Evolutionary conservation across 345 rosid species (phyloP).

Genomic region (Eucalyptus sp.): DNA sequence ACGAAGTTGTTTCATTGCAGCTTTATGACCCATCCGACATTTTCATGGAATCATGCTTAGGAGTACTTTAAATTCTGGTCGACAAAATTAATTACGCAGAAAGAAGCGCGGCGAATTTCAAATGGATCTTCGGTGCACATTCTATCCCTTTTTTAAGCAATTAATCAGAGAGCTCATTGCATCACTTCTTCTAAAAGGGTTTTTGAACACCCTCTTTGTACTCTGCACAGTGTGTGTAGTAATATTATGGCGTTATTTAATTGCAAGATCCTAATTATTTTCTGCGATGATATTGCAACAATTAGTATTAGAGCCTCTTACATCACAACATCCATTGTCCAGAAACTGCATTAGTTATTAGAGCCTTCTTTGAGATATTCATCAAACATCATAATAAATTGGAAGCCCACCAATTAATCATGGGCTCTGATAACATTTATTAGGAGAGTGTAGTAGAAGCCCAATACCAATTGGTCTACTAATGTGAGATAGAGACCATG

Average conservation of each 20-base stretch:
- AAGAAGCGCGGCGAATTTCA: not conserved
- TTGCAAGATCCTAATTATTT: not conserved
- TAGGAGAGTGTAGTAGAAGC: not conserved
- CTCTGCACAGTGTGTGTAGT: not conserved
- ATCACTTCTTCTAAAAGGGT: not conserved
- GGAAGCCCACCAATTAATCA: too few species aligned
- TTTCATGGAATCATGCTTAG: not conserved
- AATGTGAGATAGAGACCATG: not conserved
- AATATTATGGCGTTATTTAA: not conserved
- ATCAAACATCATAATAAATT: not conserved
- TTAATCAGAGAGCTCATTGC: not conserved
- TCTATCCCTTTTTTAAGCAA: not conserved
- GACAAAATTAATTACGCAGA: not conserved
- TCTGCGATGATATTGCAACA: not conserved
- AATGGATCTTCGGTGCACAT: not conserved
- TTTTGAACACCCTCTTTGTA: not conserved
- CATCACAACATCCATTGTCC: not conserved
- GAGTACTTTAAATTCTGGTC: not conserved
- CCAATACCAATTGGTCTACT: not conserved
- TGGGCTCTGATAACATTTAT: too few species aligned
- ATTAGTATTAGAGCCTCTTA: not conserved
- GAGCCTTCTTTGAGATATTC: not conserved
- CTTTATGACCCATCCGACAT: not conserved
- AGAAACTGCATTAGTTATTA: too few species aligned
- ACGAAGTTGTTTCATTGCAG: not conserved